Conservation (phyloP, 441 rosid genomes). For the Manihot esculenta region DNA sequence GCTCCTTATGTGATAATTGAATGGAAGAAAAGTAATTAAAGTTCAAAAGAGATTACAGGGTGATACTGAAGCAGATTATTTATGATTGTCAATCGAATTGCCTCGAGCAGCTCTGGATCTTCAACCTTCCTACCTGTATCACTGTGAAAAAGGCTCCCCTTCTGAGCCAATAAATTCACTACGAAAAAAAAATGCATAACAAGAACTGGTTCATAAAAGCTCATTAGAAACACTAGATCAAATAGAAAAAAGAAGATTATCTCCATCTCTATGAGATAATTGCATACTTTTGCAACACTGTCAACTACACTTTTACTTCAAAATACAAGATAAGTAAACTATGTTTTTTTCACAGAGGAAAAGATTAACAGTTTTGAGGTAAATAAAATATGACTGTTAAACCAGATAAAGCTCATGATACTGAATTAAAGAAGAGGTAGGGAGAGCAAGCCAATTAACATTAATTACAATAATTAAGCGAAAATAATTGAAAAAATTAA, state of each 20-base stretch:
- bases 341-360: no score
- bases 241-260: background rate
- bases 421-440: background rate
- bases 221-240: background rate
- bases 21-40: no score
- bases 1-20: conserved; percentile 3
- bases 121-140: conserved; percentile 90
- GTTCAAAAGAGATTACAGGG: conserved; percentile 54
- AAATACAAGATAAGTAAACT: no score
- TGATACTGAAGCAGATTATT: conserved; percentile 88
- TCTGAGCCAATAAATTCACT: conserved; percentile 14
- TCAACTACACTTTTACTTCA: background rate
- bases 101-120: conserved; percentile 93
- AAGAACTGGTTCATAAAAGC: conserved; percentile 12
- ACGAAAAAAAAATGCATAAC: conserved; percentile 7
- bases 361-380: no score
- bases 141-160: conserved; percentile 45
- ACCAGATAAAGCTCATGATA: background rate
- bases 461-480: background rate
- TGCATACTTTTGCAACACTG: background rate
- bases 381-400: no score
- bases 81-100: conserved; percentile 91
- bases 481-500: background rate
- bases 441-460: background rate
- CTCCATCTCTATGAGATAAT: background rate